phyloP scores from a whole-genome alignment of 495 filamentous ascomycete genomes.

The Podospora tetraspora region DNA sequence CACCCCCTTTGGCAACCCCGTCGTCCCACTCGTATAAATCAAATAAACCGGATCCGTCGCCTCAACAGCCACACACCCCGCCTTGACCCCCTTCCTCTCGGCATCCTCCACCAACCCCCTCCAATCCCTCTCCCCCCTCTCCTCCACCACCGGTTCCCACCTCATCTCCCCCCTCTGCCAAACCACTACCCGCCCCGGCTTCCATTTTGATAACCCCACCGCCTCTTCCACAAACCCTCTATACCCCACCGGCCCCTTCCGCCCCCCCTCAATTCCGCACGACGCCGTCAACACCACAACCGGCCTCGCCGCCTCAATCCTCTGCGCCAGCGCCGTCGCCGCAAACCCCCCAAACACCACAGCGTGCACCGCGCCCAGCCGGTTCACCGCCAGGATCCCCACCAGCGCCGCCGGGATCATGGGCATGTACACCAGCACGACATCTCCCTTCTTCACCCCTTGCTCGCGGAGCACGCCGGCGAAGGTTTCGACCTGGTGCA shows the following conservation, averaged over 20 bases:
- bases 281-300: conserved; percentile 78
- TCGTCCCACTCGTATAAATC: conserved; percentile 84
- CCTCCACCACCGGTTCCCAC: conserved; percentile 57
- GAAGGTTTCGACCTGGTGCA: conserved; percentile 77
- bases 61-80: conserved; percentile 67
- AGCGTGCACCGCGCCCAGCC: conserved; percentile 82
- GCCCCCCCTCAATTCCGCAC: conserved; percentile 84
- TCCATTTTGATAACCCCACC: conserved; percentile 51
- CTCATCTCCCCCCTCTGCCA: conserved; percentile 72
- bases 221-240: conserved; percentile 67
- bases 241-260: conserved; percentile 68
- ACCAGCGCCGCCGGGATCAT: conserved; percentile 90
- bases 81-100: conserved; percentile 55
- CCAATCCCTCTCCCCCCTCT: conserved; percentile 66
- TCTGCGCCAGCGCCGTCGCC: conserved; percentile 71
- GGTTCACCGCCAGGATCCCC: conserved; percentile 72
- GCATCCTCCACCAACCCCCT: conserved; percentile 66
- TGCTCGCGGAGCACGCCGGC: conserved; percentile 79
- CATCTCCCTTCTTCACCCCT: conserved; percentile 79
- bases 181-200: conserved; percentile 62
- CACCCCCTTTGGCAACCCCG: conserved; percentile 84
- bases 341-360: conserved; percentile 94
- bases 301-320: conserved; percentile 77
- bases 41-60: conserved; percentile 79
- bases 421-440: conserved; percentile 95